Evolutionary conservation across 441 rosid species (phyloP).

Genomic region (Croton laevigatus): DNA sequence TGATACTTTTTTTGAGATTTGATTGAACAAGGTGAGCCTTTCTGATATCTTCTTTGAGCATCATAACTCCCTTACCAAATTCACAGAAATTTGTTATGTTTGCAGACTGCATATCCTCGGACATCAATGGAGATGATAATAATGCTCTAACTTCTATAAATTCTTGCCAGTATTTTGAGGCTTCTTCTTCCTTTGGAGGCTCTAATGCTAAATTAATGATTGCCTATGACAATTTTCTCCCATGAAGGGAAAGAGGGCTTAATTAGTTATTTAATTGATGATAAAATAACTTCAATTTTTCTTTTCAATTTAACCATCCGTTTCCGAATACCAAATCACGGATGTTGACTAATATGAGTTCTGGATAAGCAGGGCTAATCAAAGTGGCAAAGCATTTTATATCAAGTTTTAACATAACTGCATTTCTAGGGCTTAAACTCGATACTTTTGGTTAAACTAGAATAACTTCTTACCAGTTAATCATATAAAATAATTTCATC

Average conservation of each 20-base stretch:
- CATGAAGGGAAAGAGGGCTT: neutral
- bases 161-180: constrained; percentile 29
- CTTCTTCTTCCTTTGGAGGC: constrained; percentile 16
- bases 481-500: no score
- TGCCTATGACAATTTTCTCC: constrained; percentile 29
- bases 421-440: no score
- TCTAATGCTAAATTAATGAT: constrained; percentile 30
- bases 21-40: neutral
- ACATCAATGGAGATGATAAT: constrained; percentile 30
- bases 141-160: constrained; percentile 31
- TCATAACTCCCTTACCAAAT: constrained; percentile 41
- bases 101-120: constrained; percentile 26
- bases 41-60: constrained; percentile 34
- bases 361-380: no score
- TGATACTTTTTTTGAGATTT: neutral
- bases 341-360: no score
- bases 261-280: neutral
- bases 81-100: constrained; percentile 25
- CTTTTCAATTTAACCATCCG: no score
- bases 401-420: no score
- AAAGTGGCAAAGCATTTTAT: no score
- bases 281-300: neutral
- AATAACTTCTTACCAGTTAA: no score
- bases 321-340: no score
- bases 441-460: no score